phyloP scores from a whole-genome alignment of 2,329 filamentous ascomycete species.

The Cordyceps militaris region DNA sequence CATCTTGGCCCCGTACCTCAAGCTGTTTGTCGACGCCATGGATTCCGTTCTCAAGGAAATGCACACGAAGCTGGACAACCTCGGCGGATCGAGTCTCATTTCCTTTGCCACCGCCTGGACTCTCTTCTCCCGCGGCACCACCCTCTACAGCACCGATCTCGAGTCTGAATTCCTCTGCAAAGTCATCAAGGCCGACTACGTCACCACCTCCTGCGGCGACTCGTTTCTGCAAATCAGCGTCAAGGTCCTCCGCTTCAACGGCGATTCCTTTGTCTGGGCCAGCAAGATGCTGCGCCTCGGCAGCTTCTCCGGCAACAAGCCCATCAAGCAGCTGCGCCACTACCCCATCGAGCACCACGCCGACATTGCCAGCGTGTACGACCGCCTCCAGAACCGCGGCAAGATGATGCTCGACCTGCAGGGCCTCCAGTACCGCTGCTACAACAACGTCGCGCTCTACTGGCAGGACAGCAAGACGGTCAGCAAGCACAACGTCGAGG shows the following conservation, averaged over 20 bases:
- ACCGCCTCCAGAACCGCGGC: constrained; percentile 28
- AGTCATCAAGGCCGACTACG: constrained; percentile 29
- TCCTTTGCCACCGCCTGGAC: constrained; percentile 38
- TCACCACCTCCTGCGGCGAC: constrained; percentile 7
- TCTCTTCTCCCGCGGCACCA: constrained; percentile 33
- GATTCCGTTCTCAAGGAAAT: constrained; percentile 37
- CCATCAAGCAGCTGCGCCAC: constrained; percentile 31
- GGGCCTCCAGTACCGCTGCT: constrained; percentile 33
- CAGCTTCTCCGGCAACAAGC: constrained; percentile 33
- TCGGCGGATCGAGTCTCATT: constrained; percentile 32
- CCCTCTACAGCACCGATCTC: constrained; percentile 31
- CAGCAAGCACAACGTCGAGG: constrained; percentile 32
- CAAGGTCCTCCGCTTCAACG: constrained; percentile 33
- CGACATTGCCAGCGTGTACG: constrained; percentile 23
- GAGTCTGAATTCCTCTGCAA: constrained; percentile 37
- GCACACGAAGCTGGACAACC: constrained; percentile 27
- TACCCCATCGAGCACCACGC: constrained; percentile 31
- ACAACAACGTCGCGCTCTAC: constrained; percentile 34
- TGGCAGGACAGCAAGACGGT: constrained; percentile 14
- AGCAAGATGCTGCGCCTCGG: constrained; percentile 25
- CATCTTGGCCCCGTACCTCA: constrained; percentile 30
- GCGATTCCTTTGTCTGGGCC: constrained; percentile 35
- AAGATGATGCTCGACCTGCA: constrained; percentile 35
- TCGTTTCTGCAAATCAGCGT: constrained; percentile 22
- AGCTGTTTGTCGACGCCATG: constrained; percentile 33